These are phyloP conservation scores for Colletotrichum ledebouriae DNA, from an alignment of 2,329 filamentous ascomycete genomes.

Conservation along the genomic window DNA sequence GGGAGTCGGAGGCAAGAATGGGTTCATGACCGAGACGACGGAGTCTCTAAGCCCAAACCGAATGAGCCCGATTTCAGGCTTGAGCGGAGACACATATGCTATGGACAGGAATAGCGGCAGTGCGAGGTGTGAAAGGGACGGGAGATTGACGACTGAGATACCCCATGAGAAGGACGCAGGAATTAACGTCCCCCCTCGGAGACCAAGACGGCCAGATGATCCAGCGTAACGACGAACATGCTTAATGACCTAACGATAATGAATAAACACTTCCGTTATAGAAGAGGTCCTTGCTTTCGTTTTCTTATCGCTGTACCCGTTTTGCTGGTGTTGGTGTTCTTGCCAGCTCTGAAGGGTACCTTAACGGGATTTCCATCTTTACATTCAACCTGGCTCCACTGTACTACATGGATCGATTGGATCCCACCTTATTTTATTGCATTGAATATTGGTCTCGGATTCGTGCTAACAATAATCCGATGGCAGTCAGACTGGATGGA, in stretches of 20 bases:
- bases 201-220: slow-evolving; percentile 23
- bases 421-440: too few species aligned
- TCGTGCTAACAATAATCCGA: background rate
- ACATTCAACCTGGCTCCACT: too few species aligned
- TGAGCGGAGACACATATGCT: slow-evolving; percentile 43
- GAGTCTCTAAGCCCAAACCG: slow-evolving; percentile 48
- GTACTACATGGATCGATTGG: too few species aligned
- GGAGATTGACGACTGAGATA: slow-evolving; percentile 19
- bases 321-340: background rate
- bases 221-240: slow-evolving; percentile 7
- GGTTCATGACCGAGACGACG: slow-evolving; percentile 49
- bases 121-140: background rate
- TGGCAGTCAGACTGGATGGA: background rate
- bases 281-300: background rate
- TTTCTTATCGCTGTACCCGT: background rate
- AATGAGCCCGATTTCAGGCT: slow-evolving; percentile 45
- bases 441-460: too few species aligned
- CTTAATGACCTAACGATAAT: background rate
- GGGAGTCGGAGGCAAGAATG: slow-evolving; percentile 47
- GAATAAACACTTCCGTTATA: background rate
- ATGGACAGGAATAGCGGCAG: slow-evolving; percentile 11
- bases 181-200: slow-evolving; percentile 17
- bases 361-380: too few species aligned
- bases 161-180: slow-evolving; percentile 7
- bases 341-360: background rate